Base-by-base conservation (phyloP, 495 filamentous ascomycete species). In the Podospora appendiculata region DNA sequence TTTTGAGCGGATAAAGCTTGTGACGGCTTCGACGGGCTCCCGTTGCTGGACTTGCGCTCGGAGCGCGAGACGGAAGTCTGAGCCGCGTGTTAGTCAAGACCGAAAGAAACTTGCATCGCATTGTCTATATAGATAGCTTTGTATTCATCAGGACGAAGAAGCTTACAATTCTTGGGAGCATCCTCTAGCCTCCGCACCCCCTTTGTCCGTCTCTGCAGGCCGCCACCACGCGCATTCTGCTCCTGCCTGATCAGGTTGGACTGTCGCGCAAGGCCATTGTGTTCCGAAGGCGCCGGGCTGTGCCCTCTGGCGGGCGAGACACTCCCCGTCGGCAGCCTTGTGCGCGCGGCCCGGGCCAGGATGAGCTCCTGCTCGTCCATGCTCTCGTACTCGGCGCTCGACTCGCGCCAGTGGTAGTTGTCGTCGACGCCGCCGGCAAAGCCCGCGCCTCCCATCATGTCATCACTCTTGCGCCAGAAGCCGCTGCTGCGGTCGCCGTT, bases 11-110 rank as follows among this genome's bases (percentile, higher is more conserved):
- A 90, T 35, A 54, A 82, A 86, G 51, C 67, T 74, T 53, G 88
- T 75, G n/a, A 79, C 76, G 19, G 83, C 81, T 58, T 91, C 87
- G 55, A 95, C 85, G 32, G 88, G 88, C 64, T 94, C 89, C 33
- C 87, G 80, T 60, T 95, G 89, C 57, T 89, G 86, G 17, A 94
- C 87, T 71, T 95, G 90, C 55, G 89, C 87, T 52, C 87, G 79
- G 41, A 92, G 72, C 35, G 87, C 84, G 60, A 95, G 91, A 54
- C 90, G 88, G 54, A 96, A 85, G 69, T 91, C 90, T 94, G 66
- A 18, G 25, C 25, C 25, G 25, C 25, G 25, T 25, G 25, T 25
- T 25, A 25, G 25, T 5, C 25, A 25, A 25, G 25, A 25, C 25
- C 25, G 25, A 5, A 25, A 25, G 2, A 2, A 25, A 25, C 5